Base-by-base conservation (phyloP, 23 red algal genomes). In the Agarophyton chilense region DNA sequence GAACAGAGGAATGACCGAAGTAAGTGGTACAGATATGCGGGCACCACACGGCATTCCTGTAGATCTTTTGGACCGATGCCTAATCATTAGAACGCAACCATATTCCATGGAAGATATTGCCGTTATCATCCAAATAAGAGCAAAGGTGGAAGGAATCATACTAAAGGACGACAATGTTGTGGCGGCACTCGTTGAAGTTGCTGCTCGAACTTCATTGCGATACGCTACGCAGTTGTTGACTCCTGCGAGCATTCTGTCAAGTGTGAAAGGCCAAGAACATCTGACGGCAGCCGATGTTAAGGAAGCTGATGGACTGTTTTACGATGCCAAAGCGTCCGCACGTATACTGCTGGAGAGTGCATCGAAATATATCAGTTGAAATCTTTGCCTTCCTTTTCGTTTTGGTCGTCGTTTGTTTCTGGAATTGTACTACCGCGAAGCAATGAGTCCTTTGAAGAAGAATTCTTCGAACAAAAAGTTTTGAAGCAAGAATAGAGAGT, bases 11-110 rank as follows among this genome's bases (percentile, higher is more conserved):
- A 88, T 99, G 89, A 95, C 87, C 10, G 87, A 92, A 36, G 93
- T 99, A 41, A 83, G 89, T 41, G 97, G 97, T 25, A 99, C 97
- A 5, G 93, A 99, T 46, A 84, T 92, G 67, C 79, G 88, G 25
- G 77, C 88, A 16, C 97, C 97, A 14, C 97, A 99, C 54, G 97
- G 97, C 29, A 88, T 95, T 66, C 97, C 97, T 34, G 80, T 99
- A 18, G 97, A 99, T 71, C 71, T 99, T 12, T 81, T 99, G 61
- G 97, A 99, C 60, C 80, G 97, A 46, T 98, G 95, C 66, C 72
- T 98, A n/a, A 92, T 98, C 74, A 98, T 98, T 33, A 83, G 95
- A 50, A 98, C 95, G 5, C 74, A 67, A n/a, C 95, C 95, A 32
- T 98, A 98, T 77, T 87, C 89, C 17, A 78, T 98, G 90, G 95